These are phyloP conservation scores for Rhodotorula sp. DNA, from an alignment of 1,284 basidiomycete species.

Conservation along the genomic window DNA sequence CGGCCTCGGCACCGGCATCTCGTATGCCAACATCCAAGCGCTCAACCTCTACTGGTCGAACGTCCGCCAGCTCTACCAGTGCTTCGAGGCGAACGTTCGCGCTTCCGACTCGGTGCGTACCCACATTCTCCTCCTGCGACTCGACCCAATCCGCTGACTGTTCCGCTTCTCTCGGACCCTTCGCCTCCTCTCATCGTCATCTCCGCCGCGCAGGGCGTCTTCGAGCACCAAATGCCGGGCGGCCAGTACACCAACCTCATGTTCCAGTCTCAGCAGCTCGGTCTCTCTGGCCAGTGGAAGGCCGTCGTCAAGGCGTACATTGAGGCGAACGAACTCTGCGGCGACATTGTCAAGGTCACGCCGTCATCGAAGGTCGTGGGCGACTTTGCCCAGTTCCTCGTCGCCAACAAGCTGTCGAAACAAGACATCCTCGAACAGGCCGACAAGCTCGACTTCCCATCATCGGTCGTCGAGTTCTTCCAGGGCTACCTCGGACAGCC, in stretches of 20 bases:
- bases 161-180: no score
- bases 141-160: no score
- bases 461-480: conserved; percentile 58
- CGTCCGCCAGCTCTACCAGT: conserved; percentile 89
- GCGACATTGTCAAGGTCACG: conserved; percentile 98
- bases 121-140: no score
- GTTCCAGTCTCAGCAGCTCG: conserved; percentile 98
- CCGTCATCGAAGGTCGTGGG: conserved; percentile 99
- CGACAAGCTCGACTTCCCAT: conserved; percentile 89
- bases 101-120: conserved; percentile 58
- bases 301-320: conserved; percentile 98
- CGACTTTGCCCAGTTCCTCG: conserved; percentile 85
- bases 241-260: conserved; percentile 56
- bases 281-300: conserved; percentile 95
- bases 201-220: conserved; percentile 62
- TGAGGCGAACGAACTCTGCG: conserved; percentile 92
- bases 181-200: no score
- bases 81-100: conserved; percentile 98
- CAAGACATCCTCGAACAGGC: conserved; percentile 83
- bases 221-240: conserved; percentile 99
- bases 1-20: conserved; percentile 89
- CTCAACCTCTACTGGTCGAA: conserved; percentile 99
- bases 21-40: conserved; percentile 94
- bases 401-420: conserved; percentile 84
- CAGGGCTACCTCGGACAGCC: conserved; percentile 92